Conservation (phyloP, 352 stramenopile species). For the Globisporangium ultimum region DNA sequence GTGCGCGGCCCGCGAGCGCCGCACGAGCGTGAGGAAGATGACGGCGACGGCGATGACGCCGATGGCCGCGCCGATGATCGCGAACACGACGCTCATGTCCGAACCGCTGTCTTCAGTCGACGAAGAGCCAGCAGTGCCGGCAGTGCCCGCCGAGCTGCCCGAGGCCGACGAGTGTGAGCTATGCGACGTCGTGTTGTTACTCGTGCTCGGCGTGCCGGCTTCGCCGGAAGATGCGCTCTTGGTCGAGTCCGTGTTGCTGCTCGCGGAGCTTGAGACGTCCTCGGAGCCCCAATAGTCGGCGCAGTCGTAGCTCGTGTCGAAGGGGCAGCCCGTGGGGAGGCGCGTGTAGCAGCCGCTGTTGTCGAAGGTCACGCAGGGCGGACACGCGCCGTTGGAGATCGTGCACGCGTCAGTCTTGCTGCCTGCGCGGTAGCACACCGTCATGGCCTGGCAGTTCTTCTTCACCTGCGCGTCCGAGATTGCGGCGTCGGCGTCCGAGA, state of each 20-base stretch:
- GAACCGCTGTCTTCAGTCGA: constrained; percentile 20
- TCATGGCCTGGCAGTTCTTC: constrained; percentile 17
- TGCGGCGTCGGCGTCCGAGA: constrained; percentile 3
- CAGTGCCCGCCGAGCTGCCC: constrained; percentile 4
- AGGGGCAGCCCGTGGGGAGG: constrained; percentile 18
- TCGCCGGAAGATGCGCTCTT: constrained; percentile 3
- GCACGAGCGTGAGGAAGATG: constrained; percentile 76
- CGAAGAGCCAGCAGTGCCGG: constrained; percentile 3
- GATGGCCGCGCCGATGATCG: constrained; percentile 71
- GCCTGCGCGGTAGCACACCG: constrained; percentile 30
- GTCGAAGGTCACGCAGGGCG: constrained; percentile 29
- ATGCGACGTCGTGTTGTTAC: constrained; percentile 7
- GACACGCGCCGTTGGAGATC: constrained; percentile 23
- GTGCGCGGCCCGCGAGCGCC: constrained; percentile 50
- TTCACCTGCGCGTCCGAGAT: constrained; percentile 6
- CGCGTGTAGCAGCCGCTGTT: constrained; percentile 27
- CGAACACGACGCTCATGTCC: constrained; percentile 75
- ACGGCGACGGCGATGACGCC: constrained; percentile 76
- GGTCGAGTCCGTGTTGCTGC: constrained; percentile 13
- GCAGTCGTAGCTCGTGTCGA: constrained; percentile 25
- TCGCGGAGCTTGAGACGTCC: constrained; percentile 12
- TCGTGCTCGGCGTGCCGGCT: neutral
- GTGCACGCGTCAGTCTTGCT: constrained; percentile 14
- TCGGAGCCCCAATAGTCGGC: constrained; percentile 12
- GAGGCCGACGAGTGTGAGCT: constrained; percentile 13